A percentile compares a stretch with the other conserved stretches of the same genome.
Conservation (phyloP, 2,329 filamentous ascomycete species). For the Ceratocystis ficicola region DNA sequence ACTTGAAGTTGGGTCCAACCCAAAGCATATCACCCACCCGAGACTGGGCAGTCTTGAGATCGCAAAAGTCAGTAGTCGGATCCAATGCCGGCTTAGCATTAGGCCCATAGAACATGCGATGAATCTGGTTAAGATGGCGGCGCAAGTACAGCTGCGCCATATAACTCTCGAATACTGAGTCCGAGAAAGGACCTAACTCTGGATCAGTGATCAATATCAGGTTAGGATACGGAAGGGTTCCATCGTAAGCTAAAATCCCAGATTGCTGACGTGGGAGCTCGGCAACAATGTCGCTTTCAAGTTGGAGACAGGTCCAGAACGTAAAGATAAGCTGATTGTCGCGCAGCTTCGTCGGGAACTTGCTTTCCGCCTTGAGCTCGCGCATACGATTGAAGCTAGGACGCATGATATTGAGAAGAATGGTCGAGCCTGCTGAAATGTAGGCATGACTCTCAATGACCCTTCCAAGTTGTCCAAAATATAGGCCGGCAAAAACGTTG, state of each 20-base stretch:
- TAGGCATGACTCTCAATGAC: constrained; percentile 70
- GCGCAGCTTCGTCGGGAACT: constrained; percentile 29
- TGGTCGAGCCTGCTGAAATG: constrained; percentile 45
- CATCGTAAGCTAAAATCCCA: constrained; percentile 48
- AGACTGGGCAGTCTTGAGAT: constrained; percentile 31
- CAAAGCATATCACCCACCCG: constrained; percentile 31
- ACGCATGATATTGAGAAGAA: constrained; percentile 61
- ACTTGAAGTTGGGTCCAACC: constrained; percentile 42
- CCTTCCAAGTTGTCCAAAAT: constrained; percentile 75
- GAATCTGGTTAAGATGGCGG: constrained; percentile 52
- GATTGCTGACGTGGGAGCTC: constrained; percentile 59
- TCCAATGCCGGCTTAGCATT: constrained; percentile 27
- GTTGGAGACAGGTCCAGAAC: constrained; percentile 87
- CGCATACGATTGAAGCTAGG: constrained; percentile 46
- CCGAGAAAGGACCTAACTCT: constrained; percentile 32
- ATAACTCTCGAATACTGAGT: constrained; percentile 46
- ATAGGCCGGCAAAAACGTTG: constrained; percentile 72
- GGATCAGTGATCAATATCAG: constrained; percentile 29
- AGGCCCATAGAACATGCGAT: constrained; percentile 43
- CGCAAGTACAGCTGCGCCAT: constrained; percentile 51
- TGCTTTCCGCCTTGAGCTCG: constrained; percentile 30
- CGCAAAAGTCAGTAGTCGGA: constrained; percentile 30
- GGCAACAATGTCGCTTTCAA: constrained; percentile 89
- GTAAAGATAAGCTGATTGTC: constrained; percentile 61
- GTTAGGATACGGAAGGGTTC: constrained; percentile 56